Base-by-base conservation (phyloP, 768 basidiomycete genomes). In the Boletus rubescentipes region DNA sequence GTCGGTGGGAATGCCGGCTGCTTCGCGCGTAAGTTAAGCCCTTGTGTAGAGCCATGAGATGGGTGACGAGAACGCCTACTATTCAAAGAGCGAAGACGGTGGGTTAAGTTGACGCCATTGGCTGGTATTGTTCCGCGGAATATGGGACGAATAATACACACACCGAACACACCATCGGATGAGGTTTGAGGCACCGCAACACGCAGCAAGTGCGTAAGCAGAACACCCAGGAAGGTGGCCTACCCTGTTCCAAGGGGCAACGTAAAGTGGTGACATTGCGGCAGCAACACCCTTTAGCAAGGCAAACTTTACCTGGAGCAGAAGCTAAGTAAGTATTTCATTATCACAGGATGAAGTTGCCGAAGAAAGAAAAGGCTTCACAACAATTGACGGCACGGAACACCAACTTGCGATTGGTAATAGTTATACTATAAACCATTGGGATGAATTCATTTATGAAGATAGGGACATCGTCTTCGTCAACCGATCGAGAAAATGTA, bases 401-500 rank as follows among this genome's bases (percentile, higher is more conserved):
- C 44, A 18, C 29, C 43, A 41, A n/a, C 29, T 39, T 39, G 36
- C 29, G 31, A 55, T 51, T 52, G 41, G 51, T 35, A 53, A 45
- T 51, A 12, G 23, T 6, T 14, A 50, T 32, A 46, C 54, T 54
- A 43, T 55, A 46, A 45, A 36, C 44, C 36, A 14, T 2, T 49
- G 11, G 48, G 29, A 54, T 54, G 55, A 47, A 32, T 61, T 67
- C 62, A 65, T 65, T 57, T 47, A 36, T 30, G 46, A 54, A 49
- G 47, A 46, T 47, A 43, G 21, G 32, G 30, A 36, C 34, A 47
- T 49, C 39, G 45, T 44, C 53, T 59, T 57, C 39, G 54, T 37
- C 42, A 30, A 51, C 47, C 21, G 63, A 67, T 68, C 51, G 61
- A 65, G 41, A 54, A 34, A 21, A 53, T 54, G 14, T 32, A 54